Conservation (phyloP, 768 basidiomycete species). For the Roridomyces roridus region DNA sequence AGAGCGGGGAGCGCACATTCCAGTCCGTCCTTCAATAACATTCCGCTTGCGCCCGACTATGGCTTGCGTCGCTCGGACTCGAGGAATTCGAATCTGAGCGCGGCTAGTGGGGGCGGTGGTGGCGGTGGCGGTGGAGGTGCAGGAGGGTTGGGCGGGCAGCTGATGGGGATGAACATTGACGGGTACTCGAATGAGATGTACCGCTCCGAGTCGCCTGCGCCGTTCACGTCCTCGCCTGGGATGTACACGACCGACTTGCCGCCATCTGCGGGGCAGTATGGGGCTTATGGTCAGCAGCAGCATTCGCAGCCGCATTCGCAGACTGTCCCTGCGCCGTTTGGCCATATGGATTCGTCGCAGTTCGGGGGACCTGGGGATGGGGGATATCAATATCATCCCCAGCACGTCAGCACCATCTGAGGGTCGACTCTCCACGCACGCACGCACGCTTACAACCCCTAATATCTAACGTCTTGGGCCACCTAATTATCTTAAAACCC, state of each 20-base stretch:
- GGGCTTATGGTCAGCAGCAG: slow-evolving; percentile 9
- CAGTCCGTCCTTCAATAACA: slow-evolving; percentile 49
- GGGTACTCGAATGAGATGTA: slow-evolving; percentile 34
- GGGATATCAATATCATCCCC: slow-evolving; percentile 22
- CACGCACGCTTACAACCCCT: slow-evolving; percentile 1
- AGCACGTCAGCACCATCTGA: slow-evolving; percentile 29
- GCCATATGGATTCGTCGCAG: slow-evolving; percentile 14
- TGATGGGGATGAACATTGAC: slow-evolving; percentile 44
- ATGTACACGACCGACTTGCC: slow-evolving; percentile 24
- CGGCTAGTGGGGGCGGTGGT: slow-evolving; percentile 31
- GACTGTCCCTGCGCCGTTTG: slow-evolving; percentile 23
- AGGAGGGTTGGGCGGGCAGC: slow-evolving; percentile 45
- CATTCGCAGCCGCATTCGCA: slow-evolving; percentile 21
- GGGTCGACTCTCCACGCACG: background rate
- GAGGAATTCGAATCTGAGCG: slow-evolving; percentile 42
- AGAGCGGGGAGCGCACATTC: slow-evolving; percentile 49
- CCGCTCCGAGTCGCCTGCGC: slow-evolving; percentile 48
- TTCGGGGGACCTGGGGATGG: slow-evolving; percentile 5
- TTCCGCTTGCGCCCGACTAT: slow-evolving; percentile 45
- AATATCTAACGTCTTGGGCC: slow-evolving; percentile 10
- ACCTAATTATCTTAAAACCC: background rate
- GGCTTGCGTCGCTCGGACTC: slow-evolving; percentile 43
- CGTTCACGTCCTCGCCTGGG: slow-evolving; percentile 28
- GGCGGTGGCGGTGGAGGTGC: slow-evolving; percentile 22
- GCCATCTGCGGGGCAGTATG: slow-evolving; percentile 2